Percentiles rank a stretch among this genome's conserved stretches.
phyloP scores from a whole-genome alignment of 2,329 filamentous ascomycete species.

The Exophiala bonariae region DNA sequence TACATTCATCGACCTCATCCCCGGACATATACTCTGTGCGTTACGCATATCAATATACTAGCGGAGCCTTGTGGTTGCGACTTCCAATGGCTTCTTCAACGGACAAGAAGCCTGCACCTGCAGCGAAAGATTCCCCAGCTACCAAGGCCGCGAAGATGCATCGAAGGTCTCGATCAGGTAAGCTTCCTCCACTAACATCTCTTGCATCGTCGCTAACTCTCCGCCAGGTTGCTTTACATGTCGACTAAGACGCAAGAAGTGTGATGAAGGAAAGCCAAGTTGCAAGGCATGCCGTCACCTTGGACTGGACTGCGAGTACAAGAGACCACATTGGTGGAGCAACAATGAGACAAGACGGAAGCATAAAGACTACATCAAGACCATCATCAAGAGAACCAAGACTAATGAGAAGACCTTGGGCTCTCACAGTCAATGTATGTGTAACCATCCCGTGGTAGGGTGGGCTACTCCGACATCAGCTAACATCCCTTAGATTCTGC shows the following conservation, averaged over 20 bases:
- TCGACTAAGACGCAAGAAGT: conserved; percentile 68
- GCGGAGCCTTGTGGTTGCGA: not conserved
- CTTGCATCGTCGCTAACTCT: conserved; percentile 5
- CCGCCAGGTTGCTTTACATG: conserved; percentile 65
- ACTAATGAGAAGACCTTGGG: conserved; percentile 77
- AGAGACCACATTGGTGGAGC: conserved; percentile 95
- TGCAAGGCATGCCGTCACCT: conserved; percentile 69
- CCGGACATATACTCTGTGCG: not conserved
- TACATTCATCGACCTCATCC: conserved; percentile 10
- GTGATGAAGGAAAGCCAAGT: conserved; percentile 64
- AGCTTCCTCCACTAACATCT: conserved; percentile 38
- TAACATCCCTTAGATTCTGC: conserved; percentile 17
- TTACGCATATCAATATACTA: not conserved
- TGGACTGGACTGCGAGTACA: conserved; percentile 89
- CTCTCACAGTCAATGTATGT: conserved; percentile 36
- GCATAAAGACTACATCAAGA: conserved; percentile 95
- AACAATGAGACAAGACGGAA: conserved; percentile 81
- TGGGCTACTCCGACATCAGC: not conserved
- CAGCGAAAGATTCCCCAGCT: conserved; percentile 34
- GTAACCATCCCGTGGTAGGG: not conserved
- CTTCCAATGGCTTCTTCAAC: conserved; percentile 23
- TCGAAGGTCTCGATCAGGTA: conserved; percentile 91
- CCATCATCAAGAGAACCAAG: conserved; percentile 96
- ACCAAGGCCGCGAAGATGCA: conserved; percentile 73
- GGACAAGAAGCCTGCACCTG: conserved; percentile 22